These are phyloP conservation scores for Pugionium dolabratum DNA, from an alignment of 345 rosid genomes.

Conservation along the genomic window DNA sequence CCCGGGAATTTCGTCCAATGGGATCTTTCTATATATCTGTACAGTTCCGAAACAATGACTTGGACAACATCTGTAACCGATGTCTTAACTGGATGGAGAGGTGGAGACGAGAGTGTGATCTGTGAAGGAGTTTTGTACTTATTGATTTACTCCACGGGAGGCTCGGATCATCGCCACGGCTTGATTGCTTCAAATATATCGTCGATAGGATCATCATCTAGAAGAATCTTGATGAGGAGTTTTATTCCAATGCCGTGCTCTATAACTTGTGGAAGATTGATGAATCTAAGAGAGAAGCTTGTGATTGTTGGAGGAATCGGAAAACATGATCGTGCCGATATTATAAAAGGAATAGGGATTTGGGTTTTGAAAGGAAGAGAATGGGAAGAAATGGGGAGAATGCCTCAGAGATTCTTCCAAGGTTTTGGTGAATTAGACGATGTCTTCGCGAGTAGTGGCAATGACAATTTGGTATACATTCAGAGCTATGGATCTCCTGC, in stretches of 20 bases:
- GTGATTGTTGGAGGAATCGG: slow-evolving; percentile 97
- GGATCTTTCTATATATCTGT: slow-evolving; percentile 69
- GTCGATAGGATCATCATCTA: slow-evolving; percentile 19
- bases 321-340: slow-evolving; percentile 75
- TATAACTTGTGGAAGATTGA: slow-evolving; percentile 88
- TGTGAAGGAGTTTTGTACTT: slow-evolving; percentile 72
- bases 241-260: slow-evolving; percentile 66
- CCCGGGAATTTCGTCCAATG: slow-evolving; percentile 74
- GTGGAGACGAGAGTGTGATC: slow-evolving; percentile 86
- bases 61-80: slow-evolving; percentile 67
- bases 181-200: slow-evolving; percentile 59
- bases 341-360: slow-evolving; percentile 91
- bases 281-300: slow-evolving; percentile 81
- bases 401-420: slow-evolving; percentile 88
- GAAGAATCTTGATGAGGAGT: slow-evolving; percentile 39
- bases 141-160: slow-evolving; percentile 70
- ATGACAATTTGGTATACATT: slow-evolving; percentile 73
- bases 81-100: slow-evolving; percentile 93
- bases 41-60: slow-evolving; percentile 62
- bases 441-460: slow-evolving; percentile 90
- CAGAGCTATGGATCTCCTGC: slow-evolving; percentile 90
- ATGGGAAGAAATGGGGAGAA: slow-evolving; percentile 75
- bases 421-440: slow-evolving; percentile 97
- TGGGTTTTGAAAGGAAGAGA: slow-evolving; percentile 71
- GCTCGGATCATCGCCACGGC: slow-evolving; percentile 72